These are phyloP conservation scores for Barbatosphaeria neglecta DNA, from an alignment of 495 filamentous ascomycete genomes.

Conservation along the genomic window DNA sequence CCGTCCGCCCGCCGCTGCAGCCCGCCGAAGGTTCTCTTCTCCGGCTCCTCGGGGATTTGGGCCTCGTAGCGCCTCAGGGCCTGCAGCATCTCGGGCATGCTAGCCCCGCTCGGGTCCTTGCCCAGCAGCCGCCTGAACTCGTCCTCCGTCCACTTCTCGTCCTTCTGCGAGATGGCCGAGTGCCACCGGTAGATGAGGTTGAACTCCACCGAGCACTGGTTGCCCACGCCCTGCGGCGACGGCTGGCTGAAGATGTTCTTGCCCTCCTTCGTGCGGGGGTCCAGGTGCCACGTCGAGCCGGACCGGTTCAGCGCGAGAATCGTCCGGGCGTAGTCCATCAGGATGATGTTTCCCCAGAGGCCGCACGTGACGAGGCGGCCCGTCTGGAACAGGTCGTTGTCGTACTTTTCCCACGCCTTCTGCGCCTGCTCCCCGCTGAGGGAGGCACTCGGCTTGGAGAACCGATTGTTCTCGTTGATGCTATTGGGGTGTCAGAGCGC, in stretches of 20 bases:
- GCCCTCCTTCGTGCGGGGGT: constrained; percentile 49
- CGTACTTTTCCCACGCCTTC: constrained; percentile 53
- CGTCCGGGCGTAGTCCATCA: constrained; percentile 72
- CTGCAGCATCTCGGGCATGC: constrained; percentile 36
- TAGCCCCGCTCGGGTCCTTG: constrained; percentile 35
- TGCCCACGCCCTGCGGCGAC: constrained; percentile 55
- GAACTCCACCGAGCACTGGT: constrained; percentile 70
- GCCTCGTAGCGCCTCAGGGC: constrained; percentile 41
- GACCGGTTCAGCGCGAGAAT: constrained; percentile 67
- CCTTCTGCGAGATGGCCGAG: constrained; percentile 47
- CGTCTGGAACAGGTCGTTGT: constrained; percentile 76
- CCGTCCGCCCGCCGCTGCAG: constrained; percentile 42
- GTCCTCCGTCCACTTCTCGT: constrained; percentile 52
- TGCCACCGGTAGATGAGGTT: constrained; percentile 54
- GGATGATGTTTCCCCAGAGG: constrained; percentile 66
- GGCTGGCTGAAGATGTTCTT: constrained; percentile 35
- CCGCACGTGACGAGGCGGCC: constrained; percentile 65
- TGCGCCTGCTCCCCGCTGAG: constrained; percentile 35
- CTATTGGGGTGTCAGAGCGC: constrained; percentile 40
- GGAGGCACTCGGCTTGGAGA: constrained; percentile 39
- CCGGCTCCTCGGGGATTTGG: constrained; percentile 39
- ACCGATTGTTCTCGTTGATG: constrained; percentile 64
- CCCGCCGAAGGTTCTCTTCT: constrained; percentile 42
- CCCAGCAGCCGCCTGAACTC: constrained; percentile 42
- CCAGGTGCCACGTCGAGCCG: constrained; percentile 67